Percentiles rank a stretch among this genome's conserved stretches.
These are phyloP conservation scores for Ceratobasidium theobromae DNA, from an alignment of 1,284 basidiomycete species.

Conservation along the genomic window DNA sequence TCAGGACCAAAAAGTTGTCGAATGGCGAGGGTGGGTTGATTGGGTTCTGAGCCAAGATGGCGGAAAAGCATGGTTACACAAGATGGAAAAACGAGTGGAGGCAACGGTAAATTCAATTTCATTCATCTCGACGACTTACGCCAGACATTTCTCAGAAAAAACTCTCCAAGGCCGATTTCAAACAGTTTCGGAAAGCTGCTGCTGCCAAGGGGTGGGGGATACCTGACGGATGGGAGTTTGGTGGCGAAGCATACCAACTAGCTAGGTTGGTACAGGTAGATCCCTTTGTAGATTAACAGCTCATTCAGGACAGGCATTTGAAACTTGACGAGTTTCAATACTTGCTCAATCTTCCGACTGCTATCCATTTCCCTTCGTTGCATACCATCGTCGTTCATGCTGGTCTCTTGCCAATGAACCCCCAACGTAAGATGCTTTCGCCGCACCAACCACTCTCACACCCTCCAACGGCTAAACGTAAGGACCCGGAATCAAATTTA, in stretches of 20 bases:
- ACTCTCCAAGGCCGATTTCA: conserved; percentile 7
- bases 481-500: conserved; percentile 34
- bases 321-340: conserved; percentile 63
- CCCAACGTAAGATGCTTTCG: conserved; percentile 52
- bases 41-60: conserved; percentile 41
- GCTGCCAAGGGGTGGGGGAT: conserved; percentile 48
- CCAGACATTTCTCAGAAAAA: not conserved
- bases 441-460: conserved; percentile 66
- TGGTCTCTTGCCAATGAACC: conserved; percentile 73
- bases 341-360: conserved; percentile 67
- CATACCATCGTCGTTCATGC: conserved; percentile 82
- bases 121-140: not conserved
- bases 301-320: conserved; percentile 49
- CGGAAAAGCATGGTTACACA: conserved; percentile 53
- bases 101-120: conserved; percentile 39
- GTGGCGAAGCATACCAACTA: conserved; percentile 72
- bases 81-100: conserved; percentile 41
- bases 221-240: conserved; percentile 67
- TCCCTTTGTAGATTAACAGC: not conserved
- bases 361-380: conserved; percentile 72
- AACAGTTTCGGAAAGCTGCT: conserved; percentile 4
- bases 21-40: conserved; percentile 81
- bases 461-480: conserved; percentile 48
- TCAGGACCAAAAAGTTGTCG: conserved; percentile 84
- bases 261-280: conserved; percentile 52